Percentiles rank a stretch among this genome's conserved stretches.
phyloP scores from a whole-genome alignment of 2,329 filamentous ascomycete genomes.

The Albophoma yamanashiensis region DNA sequence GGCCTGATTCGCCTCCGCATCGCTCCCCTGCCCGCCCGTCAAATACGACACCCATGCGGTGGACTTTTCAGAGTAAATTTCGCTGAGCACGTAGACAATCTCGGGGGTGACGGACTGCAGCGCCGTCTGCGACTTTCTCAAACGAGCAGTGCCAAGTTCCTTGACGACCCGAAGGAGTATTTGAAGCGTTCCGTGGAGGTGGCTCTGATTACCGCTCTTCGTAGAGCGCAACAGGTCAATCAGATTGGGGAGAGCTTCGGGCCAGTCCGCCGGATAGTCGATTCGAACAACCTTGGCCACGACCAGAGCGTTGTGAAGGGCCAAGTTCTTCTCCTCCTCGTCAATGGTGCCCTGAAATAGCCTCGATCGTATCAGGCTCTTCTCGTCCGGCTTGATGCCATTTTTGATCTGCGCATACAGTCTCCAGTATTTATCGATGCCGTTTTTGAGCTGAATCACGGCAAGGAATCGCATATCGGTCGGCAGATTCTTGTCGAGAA shows the following conservation, averaged over 20 bases:
- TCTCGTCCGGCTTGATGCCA: conserved; percentile 65
- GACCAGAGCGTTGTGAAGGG: conserved; percentile 79
- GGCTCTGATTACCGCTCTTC: conserved; percentile 45
- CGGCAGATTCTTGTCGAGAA: conserved; percentile 68
- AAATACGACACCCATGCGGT: conserved; percentile 56
- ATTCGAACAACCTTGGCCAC: conserved; percentile 80
- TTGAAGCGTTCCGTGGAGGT: conserved; percentile 62
- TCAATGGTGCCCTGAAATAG: conserved; percentile 67
- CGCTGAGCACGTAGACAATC: conserved; percentile 67
- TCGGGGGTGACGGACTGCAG: conserved; percentile 74
- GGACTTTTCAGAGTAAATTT: conserved; percentile 68
- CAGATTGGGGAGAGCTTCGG: conserved; percentile 47
- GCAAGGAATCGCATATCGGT: conserved; percentile 76
- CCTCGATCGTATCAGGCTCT: conserved; percentile 61
- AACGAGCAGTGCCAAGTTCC: conserved; percentile 71
- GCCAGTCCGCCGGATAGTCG: conserved; percentile 85
- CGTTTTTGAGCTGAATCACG: conserved; percentile 92
- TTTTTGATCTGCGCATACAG: conserved; percentile 44
- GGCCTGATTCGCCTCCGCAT: conserved; percentile 46
- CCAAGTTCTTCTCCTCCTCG: conserved; percentile 65
- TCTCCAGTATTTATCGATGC: conserved; percentile 91
- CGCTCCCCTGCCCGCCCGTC: conserved; percentile 44
- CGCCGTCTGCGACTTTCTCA: conserved; percentile 63
- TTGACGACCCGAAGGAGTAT: conserved; percentile 82
- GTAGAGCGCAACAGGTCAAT: conserved; percentile 50